Evolutionary conservation across 164 flowering plant genomes (phyloP).

Genomic region (Macadamia tetraphylla): DNA sequence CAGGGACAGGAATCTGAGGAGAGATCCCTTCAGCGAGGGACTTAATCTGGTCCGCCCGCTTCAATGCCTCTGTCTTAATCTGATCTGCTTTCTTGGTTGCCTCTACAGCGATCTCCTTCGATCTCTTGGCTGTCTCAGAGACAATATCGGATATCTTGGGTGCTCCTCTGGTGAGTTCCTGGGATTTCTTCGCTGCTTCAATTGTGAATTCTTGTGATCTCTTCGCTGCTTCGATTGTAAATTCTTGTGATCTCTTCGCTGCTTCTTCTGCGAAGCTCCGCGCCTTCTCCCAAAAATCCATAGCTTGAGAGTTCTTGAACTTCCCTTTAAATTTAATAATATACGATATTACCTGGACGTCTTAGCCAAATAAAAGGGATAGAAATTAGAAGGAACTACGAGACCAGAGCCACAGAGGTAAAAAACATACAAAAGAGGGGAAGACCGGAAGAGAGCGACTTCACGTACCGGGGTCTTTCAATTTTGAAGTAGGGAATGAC

Average conservation of each 20-base stretch:
- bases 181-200: slow-evolving; percentile 60
- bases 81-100: slow-evolving; percentile 58
- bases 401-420: no score
- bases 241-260: slow-evolving; percentile 26
- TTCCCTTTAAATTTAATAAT: neutral
- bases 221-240: slow-evolving; percentile 42
- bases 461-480: no score
- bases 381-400: no score
- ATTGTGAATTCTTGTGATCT: slow-evolving; percentile 46
- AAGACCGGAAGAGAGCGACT: no score
- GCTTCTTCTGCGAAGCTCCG: slow-evolving; percentile 69
- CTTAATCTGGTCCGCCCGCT: slow-evolving; percentile 62
- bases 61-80: slow-evolving; percentile 37
- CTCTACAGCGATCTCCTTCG: slow-evolving; percentile 63
- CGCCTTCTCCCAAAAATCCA: slow-evolving; percentile 73
- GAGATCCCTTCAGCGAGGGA: slow-evolving; percentile 39
- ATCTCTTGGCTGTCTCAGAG: slow-evolving; percentile 58
- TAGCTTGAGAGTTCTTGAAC: slow-evolving; percentile 9
- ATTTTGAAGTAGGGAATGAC: no score
- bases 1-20: slow-evolving; percentile 28
- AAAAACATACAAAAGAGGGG: no score
- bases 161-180: slow-evolving; percentile 44
- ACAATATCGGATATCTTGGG: slow-evolving; percentile 49
- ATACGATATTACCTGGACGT: no score
- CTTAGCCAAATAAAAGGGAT: no score